Evolutionary conservation across 108 stramenopile genomes (phyloP).

Genomic region (Nitzschia palea): DNA sequence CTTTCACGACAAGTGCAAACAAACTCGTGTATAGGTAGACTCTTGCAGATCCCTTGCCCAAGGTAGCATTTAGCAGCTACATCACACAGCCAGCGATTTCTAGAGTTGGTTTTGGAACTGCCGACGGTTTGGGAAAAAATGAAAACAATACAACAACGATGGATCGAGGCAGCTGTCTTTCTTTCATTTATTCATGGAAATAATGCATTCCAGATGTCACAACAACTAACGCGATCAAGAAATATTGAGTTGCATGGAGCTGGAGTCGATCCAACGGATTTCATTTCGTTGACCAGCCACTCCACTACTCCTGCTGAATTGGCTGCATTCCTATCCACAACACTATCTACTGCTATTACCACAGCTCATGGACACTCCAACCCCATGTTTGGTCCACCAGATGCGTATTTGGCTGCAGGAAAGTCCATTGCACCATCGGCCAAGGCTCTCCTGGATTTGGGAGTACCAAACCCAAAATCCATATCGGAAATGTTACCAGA

Average conservation of each 20-base stretch:
- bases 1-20: too few species aligned
- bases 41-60: too few species aligned
- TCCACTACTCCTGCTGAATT: background rate
- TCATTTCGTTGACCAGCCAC: background rate
- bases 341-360: background rate
- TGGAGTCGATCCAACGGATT: background rate
- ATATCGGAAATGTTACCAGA: constrained; percentile 10
- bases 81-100: too few species aligned
- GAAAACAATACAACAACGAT: constrained; percentile 4
- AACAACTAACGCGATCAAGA: background rate
- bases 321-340: background rate
- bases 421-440: constrained; percentile 35
- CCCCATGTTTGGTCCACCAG: constrained; percentile 35
- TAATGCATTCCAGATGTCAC: background rate
- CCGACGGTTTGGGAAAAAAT: background rate
- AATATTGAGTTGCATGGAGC: background rate
- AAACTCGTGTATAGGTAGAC: too few species aligned
- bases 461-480: constrained; percentile 4
- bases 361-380: background rate
- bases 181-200: background rate
- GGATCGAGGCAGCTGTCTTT: background rate
- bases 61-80: too few species aligned
- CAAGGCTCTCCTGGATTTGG: constrained; percentile 21
- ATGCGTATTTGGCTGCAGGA: constrained; percentile 35
- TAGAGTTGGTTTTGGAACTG: too few species aligned